phyloP scores from a whole-genome alignment of 768 basidiomycete genomes.

The Phanerochaete sordida region DNA sequence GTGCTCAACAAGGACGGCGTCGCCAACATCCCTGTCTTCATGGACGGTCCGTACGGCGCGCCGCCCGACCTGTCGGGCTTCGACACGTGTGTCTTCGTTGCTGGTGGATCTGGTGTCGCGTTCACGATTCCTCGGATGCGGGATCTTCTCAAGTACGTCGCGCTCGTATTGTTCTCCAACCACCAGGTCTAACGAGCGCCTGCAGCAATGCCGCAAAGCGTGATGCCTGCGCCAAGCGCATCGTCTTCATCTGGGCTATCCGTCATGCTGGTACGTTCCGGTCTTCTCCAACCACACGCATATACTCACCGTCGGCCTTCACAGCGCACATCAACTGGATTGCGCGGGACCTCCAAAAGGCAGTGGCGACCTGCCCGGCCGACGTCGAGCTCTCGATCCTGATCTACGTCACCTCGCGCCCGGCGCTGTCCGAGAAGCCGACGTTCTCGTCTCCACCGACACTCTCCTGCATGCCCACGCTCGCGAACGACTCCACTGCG shows the following conservation, averaged over 20 bases:
- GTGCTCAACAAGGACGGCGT: constrained; percentile 15
- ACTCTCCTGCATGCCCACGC: background rate
- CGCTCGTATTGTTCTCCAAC: background rate
- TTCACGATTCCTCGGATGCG: constrained; percentile 29
- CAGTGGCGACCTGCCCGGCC: constrained; percentile 14
- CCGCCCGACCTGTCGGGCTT: constrained; percentile 30
- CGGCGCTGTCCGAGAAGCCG: background rate
- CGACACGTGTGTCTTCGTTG: constrained; percentile 35
- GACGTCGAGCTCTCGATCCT: constrained; percentile 18
- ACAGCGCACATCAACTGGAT: constrained; percentile 24
- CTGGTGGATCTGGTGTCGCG: constrained; percentile 34
- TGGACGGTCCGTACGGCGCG: constrained; percentile 41
- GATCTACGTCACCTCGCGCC: constrained; percentile 18
- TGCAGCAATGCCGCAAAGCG: constrained; percentile 16
- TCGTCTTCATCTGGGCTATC: constrained; percentile 29
- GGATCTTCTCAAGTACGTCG: constrained; percentile 28
- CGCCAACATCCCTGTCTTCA: constrained; percentile 26
- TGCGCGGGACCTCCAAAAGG: constrained; percentile 12
- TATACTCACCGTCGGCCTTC: background rate
- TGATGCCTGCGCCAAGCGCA: constrained; percentile 20
- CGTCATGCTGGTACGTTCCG: constrained; percentile 20
- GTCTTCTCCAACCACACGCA: background rate
- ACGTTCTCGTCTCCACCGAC: background rate
- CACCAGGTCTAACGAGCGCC: background rate
- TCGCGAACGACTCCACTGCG: background rate